Conservation (phyloP, 768 basidiomycete species). For the Phanerochaete sordida region DNA sequence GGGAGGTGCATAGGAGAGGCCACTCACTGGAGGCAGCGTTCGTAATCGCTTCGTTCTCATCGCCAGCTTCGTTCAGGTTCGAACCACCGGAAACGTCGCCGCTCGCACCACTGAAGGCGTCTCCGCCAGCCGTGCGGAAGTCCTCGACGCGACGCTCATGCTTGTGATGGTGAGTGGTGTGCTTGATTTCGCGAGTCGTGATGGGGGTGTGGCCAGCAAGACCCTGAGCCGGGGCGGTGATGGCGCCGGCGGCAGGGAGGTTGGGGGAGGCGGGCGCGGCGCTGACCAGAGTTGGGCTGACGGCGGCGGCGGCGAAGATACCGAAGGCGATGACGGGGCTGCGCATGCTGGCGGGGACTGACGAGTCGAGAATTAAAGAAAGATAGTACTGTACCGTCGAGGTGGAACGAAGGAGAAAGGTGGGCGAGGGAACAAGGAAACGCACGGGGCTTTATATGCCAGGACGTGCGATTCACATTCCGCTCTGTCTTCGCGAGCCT, state of each 20-base stretch:
- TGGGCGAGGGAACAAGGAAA: background rate
- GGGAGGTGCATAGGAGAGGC: background rate
- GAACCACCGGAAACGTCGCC: constrained; percentile 11
- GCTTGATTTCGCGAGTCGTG: background rate
- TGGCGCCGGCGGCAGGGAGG: background rate
- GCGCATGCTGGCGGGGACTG: constrained; percentile 19
- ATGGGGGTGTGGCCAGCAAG: background rate
- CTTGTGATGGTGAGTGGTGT: background rate
- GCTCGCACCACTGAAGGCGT: constrained; percentile 9
- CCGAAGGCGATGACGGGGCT: constrained; percentile 27
- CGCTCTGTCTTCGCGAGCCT: constrained; percentile 23
- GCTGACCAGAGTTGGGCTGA: constrained; percentile 20
- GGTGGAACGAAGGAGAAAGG: constrained; percentile 10
- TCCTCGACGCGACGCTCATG: constrained; percentile 8
- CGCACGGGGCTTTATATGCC: constrained; percentile 10
- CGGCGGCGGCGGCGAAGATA: constrained; percentile 23
- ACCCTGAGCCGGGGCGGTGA: constrained; percentile 12
- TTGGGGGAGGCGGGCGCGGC: constrained; percentile 20
- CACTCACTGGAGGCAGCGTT: constrained; percentile 12
- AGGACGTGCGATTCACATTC: constrained; percentile 14
- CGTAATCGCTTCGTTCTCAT: constrained; percentile 7
- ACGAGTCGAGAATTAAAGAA: constrained; percentile 5
- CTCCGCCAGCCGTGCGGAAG: constrained; percentile 9
- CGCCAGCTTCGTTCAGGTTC: constrained; percentile 7
- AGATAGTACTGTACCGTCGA: constrained; percentile 12